Percentiles rank a stretch among this genome's conserved stretches.
These are phyloP conservation scores for Plasmodium knowlesi DNA, from an alignment of 169 alveolate species.

Conservation along the genomic window DNA sequence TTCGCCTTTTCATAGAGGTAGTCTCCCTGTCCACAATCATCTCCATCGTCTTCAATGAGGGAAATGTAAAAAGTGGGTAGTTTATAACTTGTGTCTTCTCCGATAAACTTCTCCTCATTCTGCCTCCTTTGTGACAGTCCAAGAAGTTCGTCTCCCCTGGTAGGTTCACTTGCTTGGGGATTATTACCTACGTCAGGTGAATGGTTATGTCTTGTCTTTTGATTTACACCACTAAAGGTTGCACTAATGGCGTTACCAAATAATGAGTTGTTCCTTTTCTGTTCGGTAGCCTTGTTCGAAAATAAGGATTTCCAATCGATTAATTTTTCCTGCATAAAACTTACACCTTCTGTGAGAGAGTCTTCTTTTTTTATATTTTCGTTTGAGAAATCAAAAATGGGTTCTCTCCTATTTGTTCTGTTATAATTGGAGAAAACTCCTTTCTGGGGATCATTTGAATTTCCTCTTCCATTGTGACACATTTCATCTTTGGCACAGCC, in stretches of 20 bases:
- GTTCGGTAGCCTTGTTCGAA: conserved; percentile 14
- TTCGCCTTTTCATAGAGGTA: conserved; percentile 69
- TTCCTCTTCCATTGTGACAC: not conserved
- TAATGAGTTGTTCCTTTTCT: conserved; percentile 2
- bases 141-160: conserved; percentile 13
- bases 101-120: not conserved
- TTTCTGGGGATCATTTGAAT: not conserved
- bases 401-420: not conserved
- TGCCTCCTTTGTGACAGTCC: not conserved
- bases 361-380: conserved; percentile 63
- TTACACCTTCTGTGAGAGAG: not conserved
- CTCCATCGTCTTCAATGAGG: conserved; percentile 66
- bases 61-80: conserved; percentile 38
- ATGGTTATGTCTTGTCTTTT: conserved; percentile 4
- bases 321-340: conserved; percentile 53
- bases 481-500: not conserved
- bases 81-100: not conserved
- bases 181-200: not conserved
- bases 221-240: conserved; percentile 12
- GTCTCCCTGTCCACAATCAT: conserved; percentile 39
- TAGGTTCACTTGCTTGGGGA: not conserved
- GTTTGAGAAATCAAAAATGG: not conserved
- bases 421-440: not conserved
- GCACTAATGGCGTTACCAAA: conserved; percentile 41
- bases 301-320: conserved; percentile 75